Base-by-base conservation (phyloP, 805 yeast species). In the Ogataea paradorogensis region DNA sequence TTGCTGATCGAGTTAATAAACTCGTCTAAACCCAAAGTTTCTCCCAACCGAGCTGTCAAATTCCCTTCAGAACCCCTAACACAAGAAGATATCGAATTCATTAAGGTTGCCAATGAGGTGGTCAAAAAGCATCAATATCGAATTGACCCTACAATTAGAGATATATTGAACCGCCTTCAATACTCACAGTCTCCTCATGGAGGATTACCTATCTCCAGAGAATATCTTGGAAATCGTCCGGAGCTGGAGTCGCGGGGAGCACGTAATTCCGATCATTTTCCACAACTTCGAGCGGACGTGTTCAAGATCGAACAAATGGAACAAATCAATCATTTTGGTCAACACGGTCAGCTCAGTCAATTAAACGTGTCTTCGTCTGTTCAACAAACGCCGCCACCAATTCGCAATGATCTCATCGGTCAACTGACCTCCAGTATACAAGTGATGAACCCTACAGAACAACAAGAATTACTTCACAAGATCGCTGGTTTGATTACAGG, bases 91-190 rank as follows among this genome's bases (percentile, higher is more conserved):
- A 65, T 73, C 29, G 65, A 70, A 37, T 80, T 80, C 51, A 62
- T 80, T 27, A 63, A 74, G 32, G 67, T 80, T 14, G 86, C 86
- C 3, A 74, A 76, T 43, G 83, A 80, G 51, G 84, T 82, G 3
- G 69, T 74, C 2, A 69, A 69, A 45, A 61, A 64, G 41, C 62
- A 61, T 33, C 59, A 59, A 29, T 59, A 63, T 37, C 62, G 72
- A 16, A 73, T 80, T 6, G 86, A 80, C 54, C 85, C 86, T 4
- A 78, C 85, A 0, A 76, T 80, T 18, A 61, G 73, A 46, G 82
- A 76, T 51, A 63, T 80, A n/a, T 59, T 80, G 37, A 68, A 70
- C 48, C 58, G 86, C 38, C 64, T 79, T 30, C 84, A 80, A 51
- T 80, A 80, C 49, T 76, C 77, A 6, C 61, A 68, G 38, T 67